Base-by-base conservation (phyloP, 2,329 filamentous ascomycete genomes). In the Ascosphaera aggregata region DNA sequence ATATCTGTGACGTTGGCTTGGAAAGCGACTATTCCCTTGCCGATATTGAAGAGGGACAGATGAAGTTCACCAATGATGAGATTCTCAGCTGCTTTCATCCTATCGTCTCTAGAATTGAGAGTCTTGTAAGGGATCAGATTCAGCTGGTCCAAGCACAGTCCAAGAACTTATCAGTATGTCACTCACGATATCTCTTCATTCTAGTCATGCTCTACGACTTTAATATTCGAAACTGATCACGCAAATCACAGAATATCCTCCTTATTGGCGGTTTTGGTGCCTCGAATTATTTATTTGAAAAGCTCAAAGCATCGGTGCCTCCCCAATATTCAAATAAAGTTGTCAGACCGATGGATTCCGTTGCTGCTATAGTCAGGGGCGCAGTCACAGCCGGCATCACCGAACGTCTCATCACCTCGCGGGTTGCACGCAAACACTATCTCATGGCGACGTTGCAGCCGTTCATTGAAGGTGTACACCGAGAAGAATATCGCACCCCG, bases 41-140 rank as follows among this genome's bases (percentile, higher is more conserved):
- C 22, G 85, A 84, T 48, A 95, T 98, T 48, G 89, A 95, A 62
- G 89, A 98, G 60, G 86, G 89, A 38, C 95, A 94, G 65, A 98
- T 98, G 89, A 95, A 86, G 2, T 98, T 98, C 56, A 95, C 85
- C 44, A 95, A 98, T 55, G 89, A 95, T 61, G 89, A 98, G 60
- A 95, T 98, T 50, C 67, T 98, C 48, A 86, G 95, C 62, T 95
- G 89, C 64, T 98, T 95, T 57, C 86, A 95, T 65, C 89, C 89
- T 9, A 89, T 98, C 8, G 86, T 95, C 41, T 94, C 95, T 65
- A 72, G 89, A 42, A 95, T 98, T 54, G 63, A 95, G 49, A 89
- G 95, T 60, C 70, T 95, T 46, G 89, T 95, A 43, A 72, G 86
- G 48, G 95, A 95, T 61, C 89, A 98, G 61, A 95, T 98, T 58